Evolutionary conservation across 2,329 filamentous ascomycete species (phyloP).

Genomic region (Pseudophaeomoniella oleicola): DNA sequence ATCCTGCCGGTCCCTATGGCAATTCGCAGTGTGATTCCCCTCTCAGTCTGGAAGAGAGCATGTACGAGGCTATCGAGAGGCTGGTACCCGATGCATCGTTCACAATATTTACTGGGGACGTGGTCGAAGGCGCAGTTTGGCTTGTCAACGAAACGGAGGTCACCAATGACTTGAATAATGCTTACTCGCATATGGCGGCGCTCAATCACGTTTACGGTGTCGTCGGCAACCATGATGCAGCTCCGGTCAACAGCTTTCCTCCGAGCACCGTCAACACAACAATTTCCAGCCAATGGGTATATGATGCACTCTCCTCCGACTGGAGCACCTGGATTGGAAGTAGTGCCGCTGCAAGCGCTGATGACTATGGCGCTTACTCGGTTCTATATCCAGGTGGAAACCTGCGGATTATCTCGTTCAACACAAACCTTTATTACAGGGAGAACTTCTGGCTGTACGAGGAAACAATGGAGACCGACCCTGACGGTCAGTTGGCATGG

Average conservation of each 20-base stretch:
- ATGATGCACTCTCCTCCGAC: slow-evolving; percentile 30
- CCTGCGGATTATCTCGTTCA: slow-evolving; percentile 43
- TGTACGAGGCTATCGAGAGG: slow-evolving; percentile 27
- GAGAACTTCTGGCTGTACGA: slow-evolving; percentile 43
- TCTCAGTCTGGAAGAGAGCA: slow-evolving; percentile 35
- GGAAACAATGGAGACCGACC: slow-evolving; percentile 35
- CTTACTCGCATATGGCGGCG: slow-evolving; percentile 32
- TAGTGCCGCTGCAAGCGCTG: slow-evolving; percentile 18
- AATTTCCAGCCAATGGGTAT: slow-evolving; percentile 36
- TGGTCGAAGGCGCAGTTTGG: slow-evolving; percentile 37
- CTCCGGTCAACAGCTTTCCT: slow-evolving; percentile 38
- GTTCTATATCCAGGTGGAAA: slow-evolving; percentile 29
- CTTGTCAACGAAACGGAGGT: slow-evolving; percentile 18
- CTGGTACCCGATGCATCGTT: slow-evolving; percentile 30
- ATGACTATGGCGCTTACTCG: slow-evolving; percentile 36
- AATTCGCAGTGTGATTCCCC: slow-evolving; percentile 41
- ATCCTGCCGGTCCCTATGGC: slow-evolving; percentile 37
- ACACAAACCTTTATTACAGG: slow-evolving; percentile 46
- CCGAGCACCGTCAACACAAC: slow-evolving; percentile 21
- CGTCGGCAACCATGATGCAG: slow-evolving; percentile 43
- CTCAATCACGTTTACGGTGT: slow-evolving; percentile 36
- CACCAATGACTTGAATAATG: slow-evolving; percentile 24
- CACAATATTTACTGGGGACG: slow-evolving; percentile 45
- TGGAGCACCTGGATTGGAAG: slow-evolving; percentile 35
- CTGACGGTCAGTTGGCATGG: slow-evolving; percentile 37